These are phyloP conservation scores for Conoideocrella luteorostrata DNA, from an alignment of 2,329 filamentous ascomycete species.

Conservation along the genomic window DNA sequence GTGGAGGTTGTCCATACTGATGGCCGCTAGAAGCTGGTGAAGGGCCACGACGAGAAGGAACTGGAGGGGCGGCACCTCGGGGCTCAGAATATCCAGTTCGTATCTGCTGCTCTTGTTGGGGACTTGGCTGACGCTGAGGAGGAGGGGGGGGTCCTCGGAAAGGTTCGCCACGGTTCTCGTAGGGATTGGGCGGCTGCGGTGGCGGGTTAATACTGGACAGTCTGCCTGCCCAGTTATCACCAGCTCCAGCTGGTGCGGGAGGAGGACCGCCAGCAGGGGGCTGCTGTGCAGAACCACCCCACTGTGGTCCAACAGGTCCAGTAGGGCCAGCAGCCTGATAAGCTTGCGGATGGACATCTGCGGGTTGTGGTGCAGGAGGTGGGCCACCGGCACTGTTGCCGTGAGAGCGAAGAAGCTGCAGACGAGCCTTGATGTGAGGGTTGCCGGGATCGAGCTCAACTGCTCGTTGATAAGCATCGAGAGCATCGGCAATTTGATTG, in stretches of 20 bases:
- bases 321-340: constrained; percentile 80
- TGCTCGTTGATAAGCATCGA: constrained; percentile 91
- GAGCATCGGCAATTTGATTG: constrained; percentile 93
- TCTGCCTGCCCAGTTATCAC: constrained; percentile 54
- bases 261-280: constrained; percentile 47
- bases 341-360: constrained; percentile 91
- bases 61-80: constrained; percentile 30
- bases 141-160: constrained; percentile 62
- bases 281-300: constrained; percentile 69
- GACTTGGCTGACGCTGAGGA: constrained; percentile 67
- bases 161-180: constrained; percentile 62
- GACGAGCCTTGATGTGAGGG: constrained; percentile 89
- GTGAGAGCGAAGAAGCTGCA: constrained; percentile 81
- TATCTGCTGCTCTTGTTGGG: constrained; percentile 59
- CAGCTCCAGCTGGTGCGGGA: constrained; percentile 53
- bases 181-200: constrained; percentile 72
- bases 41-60: constrained; percentile 40
- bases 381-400: constrained; percentile 65
- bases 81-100: constrained; percentile 53
- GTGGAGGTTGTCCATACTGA: constrained; percentile 38
- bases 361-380: constrained; percentile 78
- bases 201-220: constrained; percentile 74
- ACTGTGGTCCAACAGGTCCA: constrained; percentile 79
- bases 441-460: constrained; percentile 91
- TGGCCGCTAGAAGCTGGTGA: constrained; percentile 35